These are phyloP conservation scores for Craterostigma plantagineum DNA, from an alignment of 257 asterid genomes.

Conservation along the genomic window DNA sequence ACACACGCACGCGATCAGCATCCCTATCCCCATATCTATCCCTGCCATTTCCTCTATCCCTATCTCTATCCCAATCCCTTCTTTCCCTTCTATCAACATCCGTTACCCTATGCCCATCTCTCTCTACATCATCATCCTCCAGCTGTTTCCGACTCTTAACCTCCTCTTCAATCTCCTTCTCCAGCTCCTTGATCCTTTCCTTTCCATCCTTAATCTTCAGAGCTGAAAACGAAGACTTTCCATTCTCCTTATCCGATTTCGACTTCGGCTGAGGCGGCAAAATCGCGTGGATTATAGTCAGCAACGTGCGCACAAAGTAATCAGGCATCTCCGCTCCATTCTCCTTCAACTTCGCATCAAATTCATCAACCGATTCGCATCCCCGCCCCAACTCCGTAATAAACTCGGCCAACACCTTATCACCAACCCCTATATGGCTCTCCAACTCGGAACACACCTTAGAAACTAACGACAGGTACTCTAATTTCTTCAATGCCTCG, in stretches of 20 bases:
- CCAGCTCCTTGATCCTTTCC: conserved; percentile 66
- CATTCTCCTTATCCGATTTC: conserved; percentile 28
- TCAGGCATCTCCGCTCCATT: conserved; percentile 79
- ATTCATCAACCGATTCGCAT: conserved; percentile 37
- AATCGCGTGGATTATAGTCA: conserved; percentile 74
- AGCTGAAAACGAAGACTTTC: conserved; percentile 25
- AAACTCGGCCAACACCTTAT: conserved; percentile 68
- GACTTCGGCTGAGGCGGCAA: conserved; percentile 39
- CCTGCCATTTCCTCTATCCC: conserved; percentile 8
- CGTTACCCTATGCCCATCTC: conserved; percentile 12
- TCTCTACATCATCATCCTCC: conserved; percentile 18
- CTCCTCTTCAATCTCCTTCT: conserved; percentile 69
- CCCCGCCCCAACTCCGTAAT: conserved; percentile 55
- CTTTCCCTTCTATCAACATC: conserved; percentile 24
- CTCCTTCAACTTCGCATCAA: conserved; percentile 44
- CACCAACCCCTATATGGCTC: conserved; percentile 50
- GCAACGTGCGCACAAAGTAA: conserved; percentile 65
- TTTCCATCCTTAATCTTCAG: conserved; percentile 50
- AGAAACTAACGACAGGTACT: conserved; percentile 61
- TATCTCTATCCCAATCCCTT: conserved; percentile 10
- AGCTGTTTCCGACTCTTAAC: conserved; percentile 15
- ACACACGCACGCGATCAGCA: no score
- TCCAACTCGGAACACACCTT: conserved; percentile 77
- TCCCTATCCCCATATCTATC: conserved; percentile 14
- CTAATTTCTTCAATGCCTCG: conserved; percentile 47